phyloP scores from a whole-genome alignment of 108 stramenopile species.

The Cyclotella cryptica region DNA sequence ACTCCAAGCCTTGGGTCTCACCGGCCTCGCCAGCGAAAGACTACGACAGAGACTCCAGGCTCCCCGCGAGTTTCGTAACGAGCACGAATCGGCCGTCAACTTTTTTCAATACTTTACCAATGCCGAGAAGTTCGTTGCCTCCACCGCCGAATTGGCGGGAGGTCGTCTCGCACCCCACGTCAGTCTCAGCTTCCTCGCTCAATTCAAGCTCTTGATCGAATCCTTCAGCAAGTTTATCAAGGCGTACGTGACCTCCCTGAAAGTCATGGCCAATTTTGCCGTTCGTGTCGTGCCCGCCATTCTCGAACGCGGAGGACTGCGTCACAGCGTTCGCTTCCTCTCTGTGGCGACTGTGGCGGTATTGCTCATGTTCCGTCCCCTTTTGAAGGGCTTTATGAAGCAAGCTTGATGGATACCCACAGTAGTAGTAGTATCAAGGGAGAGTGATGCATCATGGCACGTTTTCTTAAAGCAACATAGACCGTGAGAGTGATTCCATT shows the following conservation, averaged over 20 bases:
- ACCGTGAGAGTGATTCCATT: too few relatives aligned
- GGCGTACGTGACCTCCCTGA: constrained; percentile 16
- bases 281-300: constrained; percentile 22
- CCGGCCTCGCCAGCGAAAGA: constrained; percentile 21
- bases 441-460: too few relatives aligned
- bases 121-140: neutral
- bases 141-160: neutral
- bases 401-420: neutral
- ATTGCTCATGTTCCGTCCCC: constrained; percentile 34
- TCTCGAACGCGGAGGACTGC: constrained; percentile 38
- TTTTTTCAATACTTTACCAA: neutral
- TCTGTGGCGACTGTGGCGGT: constrained; percentile 19
- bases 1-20: constrained; percentile 33
- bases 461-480: neutral
- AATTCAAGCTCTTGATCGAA: constrained; percentile 22
- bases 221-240: neutral
- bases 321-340: constrained; percentile 22
- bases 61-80: constrained; percentile 32
- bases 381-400: constrained; percentile 26
- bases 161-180: constrained; percentile 21
- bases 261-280: constrained; percentile 26
- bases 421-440: too few relatives aligned
- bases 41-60: constrained; percentile 37
- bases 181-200: constrained; percentile 1
- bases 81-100: constrained; percentile 23